Percentiles rank a stretch among this genome's conserved stretches.
Evolutionary conservation across 1,284 basidiomycete species (phyloP).

Genomic region (Apiotrichum laibachii): DNA sequence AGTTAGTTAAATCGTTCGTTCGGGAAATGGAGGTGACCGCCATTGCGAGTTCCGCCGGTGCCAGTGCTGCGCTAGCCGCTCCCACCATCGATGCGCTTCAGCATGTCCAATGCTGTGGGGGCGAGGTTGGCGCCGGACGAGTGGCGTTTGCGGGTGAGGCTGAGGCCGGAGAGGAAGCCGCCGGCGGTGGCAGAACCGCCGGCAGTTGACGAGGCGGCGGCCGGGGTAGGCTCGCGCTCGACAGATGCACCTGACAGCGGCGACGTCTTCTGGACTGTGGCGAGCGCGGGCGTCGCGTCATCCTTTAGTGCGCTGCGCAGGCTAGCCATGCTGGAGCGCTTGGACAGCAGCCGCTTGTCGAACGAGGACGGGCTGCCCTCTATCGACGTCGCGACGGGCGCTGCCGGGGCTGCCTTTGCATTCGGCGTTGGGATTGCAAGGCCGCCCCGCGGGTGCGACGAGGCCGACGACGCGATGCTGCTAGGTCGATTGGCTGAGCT

Average conservation of each 20-base stretch:
- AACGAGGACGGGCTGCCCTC: slow-evolving; percentile 15
- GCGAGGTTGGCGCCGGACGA: not conserved
- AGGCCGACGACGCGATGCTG: slow-evolving; percentile 29
- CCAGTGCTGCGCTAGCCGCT: not conserved
- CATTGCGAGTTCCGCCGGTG: too few relatives aligned
- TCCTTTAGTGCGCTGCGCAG: not conserved
- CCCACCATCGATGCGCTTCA: slow-evolving; percentile 14
- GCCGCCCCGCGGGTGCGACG: slow-evolving; percentile 27
- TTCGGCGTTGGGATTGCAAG: slow-evolving; percentile 22
- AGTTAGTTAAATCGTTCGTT: too few relatives aligned
- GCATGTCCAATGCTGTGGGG: slow-evolving; percentile 17
- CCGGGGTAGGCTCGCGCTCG: not conserved
- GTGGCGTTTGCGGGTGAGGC: slow-evolving; percentile 15
- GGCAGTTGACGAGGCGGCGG: not conserved
- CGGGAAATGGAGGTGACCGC: too few relatives aligned
- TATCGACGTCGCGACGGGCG: slow-evolving; percentile 33
- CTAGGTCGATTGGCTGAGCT: slow-evolving; percentile 28
- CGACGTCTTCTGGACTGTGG: slow-evolving; percentile 9
- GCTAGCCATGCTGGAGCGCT: slow-evolving; percentile 9
- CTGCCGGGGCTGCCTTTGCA: slow-evolving; percentile 31
- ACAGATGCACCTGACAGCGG: not conserved
- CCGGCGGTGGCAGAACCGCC: not conserved
- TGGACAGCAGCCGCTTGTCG: slow-evolving; percentile 7
- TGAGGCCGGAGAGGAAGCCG: slow-evolving; percentile 19
- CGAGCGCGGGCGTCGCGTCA: not conserved